Base-by-base conservation (phyloP, 169 alveolate genomes). In the Cryptosporidium xiaoi region DNA sequence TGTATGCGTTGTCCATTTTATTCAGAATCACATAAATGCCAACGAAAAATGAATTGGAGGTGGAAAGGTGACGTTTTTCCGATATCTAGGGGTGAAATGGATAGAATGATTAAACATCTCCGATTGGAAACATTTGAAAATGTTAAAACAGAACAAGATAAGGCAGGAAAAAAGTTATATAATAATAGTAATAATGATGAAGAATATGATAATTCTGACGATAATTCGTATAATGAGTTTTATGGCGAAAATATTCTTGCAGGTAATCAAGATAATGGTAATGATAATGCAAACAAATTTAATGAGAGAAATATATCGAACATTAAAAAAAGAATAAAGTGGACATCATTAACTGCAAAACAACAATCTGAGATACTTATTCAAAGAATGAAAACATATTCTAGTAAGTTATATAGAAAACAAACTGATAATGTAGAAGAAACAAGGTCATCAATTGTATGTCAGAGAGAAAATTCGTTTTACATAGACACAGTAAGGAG, bases 401-500 rank as follows among this genome's bases (percentile, higher is more conserved):
- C 95, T 53, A 68, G 91, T 82, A 92, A 90, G 64, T 91, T 92
- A 56, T 96, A 96, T 82, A 93, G 94, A 69, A 67, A 90, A 13
- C 97, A 95, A 71, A 62, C 83, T n/a, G 92, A 93, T 56, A 90
- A 93, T 64, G 92, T 83, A 33, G 93, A 92, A 34, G 67, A 92
- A 91, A 90, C 89, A 82, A 64, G 97, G 93, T 77, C 87, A 27
- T 77, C 87, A 48, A 94, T 97, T 36, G 98, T 98, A 24, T 98
- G 99, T 91, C 99, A 97, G 95, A 94, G 99, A 51, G 99, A 98
- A 92, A 98, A 98, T 83, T 95, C 98, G 0, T 98, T 98, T 93
- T 98, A 98, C 93, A 99, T 97, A 16, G 97, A 96, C 64, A 96
- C 99, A 16, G 99, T 98, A 2, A 66, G 97, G 56, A 95, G 93